phyloP scores from a whole-genome alignment of 2,329 filamentous ascomycete genomes.

The Fusarium incarnatum region DNA sequence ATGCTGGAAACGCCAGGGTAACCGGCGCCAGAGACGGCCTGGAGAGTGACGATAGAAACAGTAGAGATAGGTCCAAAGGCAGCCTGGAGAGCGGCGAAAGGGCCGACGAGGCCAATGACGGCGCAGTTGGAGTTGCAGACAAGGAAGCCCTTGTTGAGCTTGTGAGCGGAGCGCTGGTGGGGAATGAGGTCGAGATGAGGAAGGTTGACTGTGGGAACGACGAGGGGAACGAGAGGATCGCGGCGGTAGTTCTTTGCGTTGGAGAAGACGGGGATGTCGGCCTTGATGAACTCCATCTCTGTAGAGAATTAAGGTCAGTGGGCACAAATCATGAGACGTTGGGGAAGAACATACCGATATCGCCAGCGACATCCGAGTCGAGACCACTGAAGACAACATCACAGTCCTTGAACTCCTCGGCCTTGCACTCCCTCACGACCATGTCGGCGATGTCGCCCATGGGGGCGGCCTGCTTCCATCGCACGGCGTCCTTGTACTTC shows the following conservation, averaged over 20 bases:
- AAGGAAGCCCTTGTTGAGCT: slow-evolving; percentile 85
- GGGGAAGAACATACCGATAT: slow-evolving; percentile 75
- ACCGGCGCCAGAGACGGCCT: slow-evolving; percentile 92
- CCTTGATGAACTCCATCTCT: slow-evolving; percentile 92
- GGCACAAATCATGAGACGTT: background rate
- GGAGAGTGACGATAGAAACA: slow-evolving; percentile 88
- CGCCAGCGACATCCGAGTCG: slow-evolving; percentile 91
- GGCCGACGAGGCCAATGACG: slow-evolving; percentile 95
- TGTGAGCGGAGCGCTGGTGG: slow-evolving; percentile 82
- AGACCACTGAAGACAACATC: slow-evolving; percentile 94
- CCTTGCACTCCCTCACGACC: slow-evolving; percentile 85
- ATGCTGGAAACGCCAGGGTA: slow-evolving; percentile 92
- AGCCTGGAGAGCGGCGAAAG: slow-evolving; percentile 88
- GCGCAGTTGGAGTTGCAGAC: slow-evolving; percentile 99
- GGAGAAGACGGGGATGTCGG: slow-evolving; percentile 92
- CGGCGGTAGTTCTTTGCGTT: slow-evolving; percentile 98
- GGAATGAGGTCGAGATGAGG: slow-evolving; percentile 87
- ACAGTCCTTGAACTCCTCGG: slow-evolving; percentile 86
- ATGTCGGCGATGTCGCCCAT: slow-evolving; percentile 85
- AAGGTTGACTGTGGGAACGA: slow-evolving; percentile 95
- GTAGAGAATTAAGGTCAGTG: slow-evolving; percentile 18
- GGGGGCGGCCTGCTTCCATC: slow-evolving; percentile 91
- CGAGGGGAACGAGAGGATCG: slow-evolving; percentile 88
- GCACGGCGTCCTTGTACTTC: slow-evolving; percentile 92
- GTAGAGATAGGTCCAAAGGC: slow-evolving; percentile 85